Evolutionary conservation across 2,329 filamentous ascomycete genomes (phyloP), one percentile per base, ranked within the genome.

Genomic region (Didymella arachidicola): DNA sequence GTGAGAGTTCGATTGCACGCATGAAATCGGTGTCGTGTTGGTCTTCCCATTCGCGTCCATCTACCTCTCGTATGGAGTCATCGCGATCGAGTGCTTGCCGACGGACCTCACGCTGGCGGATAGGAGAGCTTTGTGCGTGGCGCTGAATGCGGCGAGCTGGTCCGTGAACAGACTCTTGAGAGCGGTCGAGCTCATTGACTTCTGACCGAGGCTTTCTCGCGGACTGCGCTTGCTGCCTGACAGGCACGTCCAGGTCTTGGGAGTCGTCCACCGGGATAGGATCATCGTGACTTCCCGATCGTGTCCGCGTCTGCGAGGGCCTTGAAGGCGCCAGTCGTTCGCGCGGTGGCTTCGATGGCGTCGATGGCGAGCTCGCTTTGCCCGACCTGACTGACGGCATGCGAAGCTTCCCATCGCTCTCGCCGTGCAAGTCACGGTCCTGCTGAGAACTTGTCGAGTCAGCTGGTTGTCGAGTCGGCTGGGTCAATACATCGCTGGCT

Each of bases 261-360:
- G 56, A 59, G 34, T 59, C 51, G 5, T 59, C 56, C 8, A 59
- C 39, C 2, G 34, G n/a, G 7, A 59, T 59, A 14, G 56, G 56
- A 14, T 59, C 50, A 19, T 50, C 45, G 26, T 54, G 32, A 34
- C 56, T 54, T 7, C 56, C 56, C 4, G 46, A 50, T 3, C 50
- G 50, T 12, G n/a, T 22, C 19, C 34, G 55, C 1, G 36, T 1
- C 14, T 47, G 42, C 27, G 8, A 12, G 1, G 47, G 34, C 7
- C 27, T 57, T 18, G 36, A 49, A 7, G 39, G 10, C 7, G 7
- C 14, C n/a, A 6, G 14, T 0, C 22, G 22, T 34, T 45, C 32
- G 11, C 7, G 38, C 16, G n/a, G 3, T 7, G 29, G n/a, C n/a
- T 36, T 36, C 6, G 29, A 12, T 5, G 43, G 26, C 6, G 44